Conservation (phyloP, 2,329 filamentous ascomycete genomes). For the Plenodomus lindquistii region DNA sequence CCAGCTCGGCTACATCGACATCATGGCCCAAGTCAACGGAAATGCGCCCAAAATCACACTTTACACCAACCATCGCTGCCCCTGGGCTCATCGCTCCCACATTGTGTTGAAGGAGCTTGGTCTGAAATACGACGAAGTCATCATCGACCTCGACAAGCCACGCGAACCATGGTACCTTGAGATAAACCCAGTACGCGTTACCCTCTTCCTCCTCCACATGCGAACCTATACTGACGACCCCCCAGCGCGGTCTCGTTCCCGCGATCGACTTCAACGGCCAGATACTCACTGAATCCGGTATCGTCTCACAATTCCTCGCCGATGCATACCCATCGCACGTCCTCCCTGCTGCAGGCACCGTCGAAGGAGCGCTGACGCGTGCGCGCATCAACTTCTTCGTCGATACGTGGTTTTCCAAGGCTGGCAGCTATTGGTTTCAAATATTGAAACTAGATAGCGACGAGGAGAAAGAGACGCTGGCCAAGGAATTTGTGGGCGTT, state of each 20-base stretch:
- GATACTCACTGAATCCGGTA: conserved; percentile 72
- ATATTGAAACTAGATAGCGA: conserved; percentile 52
- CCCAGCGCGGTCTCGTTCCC: conserved; percentile 72
- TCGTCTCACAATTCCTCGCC: conserved; percentile 72
- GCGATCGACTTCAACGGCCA: conserved; percentile 64
- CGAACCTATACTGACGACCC: not conserved
- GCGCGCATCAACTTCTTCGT: conserved; percentile 73
- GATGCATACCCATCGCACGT: conserved; percentile 72
- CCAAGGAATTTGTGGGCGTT: conserved; percentile 57
- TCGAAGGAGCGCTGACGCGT: conserved; percentile 62
- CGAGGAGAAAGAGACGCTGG: conserved; percentile 54
- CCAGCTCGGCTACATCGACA: conserved; percentile 1
- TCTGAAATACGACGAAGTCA: conserved; percentile 69
- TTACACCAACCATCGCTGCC: conserved; percentile 72
- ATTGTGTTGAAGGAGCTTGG: conserved; percentile 70
- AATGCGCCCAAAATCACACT: conserved; percentile 60
- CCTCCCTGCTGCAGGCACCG: conserved; percentile 59
- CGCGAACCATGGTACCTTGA: conserved; percentile 74
- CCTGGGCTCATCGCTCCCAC: conserved; percentile 76
- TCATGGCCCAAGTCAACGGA: conserved; percentile 30
- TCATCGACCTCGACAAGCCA: conserved; percentile 71
- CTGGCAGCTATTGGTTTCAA: conserved; percentile 54
- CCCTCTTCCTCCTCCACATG: not conserved
- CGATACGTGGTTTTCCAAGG: conserved; percentile 69
- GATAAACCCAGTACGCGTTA: conserved; percentile 65